phyloP scores from a whole-genome alignment of 1,284 basidiomycete genomes.

The Cutaneotrichosporon sp. region DNA sequence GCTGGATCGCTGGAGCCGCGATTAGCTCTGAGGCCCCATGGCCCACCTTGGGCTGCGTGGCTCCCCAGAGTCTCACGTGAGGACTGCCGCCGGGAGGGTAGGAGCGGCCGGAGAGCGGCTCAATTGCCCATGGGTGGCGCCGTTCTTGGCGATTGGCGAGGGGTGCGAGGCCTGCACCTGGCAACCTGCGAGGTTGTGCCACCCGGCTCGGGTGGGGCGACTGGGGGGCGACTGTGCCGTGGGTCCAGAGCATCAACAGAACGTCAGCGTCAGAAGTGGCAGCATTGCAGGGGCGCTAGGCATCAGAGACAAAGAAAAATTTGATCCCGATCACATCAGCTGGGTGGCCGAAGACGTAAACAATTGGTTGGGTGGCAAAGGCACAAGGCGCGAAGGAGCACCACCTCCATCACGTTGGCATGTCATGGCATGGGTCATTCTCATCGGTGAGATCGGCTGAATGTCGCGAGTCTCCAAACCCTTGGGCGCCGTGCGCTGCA shows the following conservation, averaged over 20 bases:
- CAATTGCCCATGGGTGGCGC: background rate
- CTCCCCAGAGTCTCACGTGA: constrained; percentile 7
- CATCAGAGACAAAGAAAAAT: background rate
- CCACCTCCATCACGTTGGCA: too few species aligned
- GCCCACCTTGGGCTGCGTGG: background rate
- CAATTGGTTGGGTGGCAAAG: background rate
- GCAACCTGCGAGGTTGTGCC: background rate
- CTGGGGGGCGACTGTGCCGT: too few species aligned
- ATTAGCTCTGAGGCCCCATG: background rate
- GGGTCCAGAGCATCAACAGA: too few species aligned
- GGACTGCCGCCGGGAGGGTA: background rate
- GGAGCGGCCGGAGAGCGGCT: background rate
- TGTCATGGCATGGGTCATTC: background rate
- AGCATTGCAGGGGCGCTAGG: background rate
- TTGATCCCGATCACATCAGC: constrained; percentile 4
- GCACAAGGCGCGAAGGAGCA: background rate
- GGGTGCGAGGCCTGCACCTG: too few species aligned
- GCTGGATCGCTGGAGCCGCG: background rate
- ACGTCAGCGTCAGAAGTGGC: too few species aligned
- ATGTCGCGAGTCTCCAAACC: background rate
- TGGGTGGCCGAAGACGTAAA: background rate
- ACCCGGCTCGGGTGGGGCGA: too few species aligned
- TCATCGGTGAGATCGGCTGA: background rate
- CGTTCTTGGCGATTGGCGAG: background rate
- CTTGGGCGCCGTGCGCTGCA: background rate